These are phyloP conservation scores for Colletotrichum falcatum DNA, from an alignment of 2,329 filamentous ascomycete genomes.

Conservation along the genomic window DNA sequence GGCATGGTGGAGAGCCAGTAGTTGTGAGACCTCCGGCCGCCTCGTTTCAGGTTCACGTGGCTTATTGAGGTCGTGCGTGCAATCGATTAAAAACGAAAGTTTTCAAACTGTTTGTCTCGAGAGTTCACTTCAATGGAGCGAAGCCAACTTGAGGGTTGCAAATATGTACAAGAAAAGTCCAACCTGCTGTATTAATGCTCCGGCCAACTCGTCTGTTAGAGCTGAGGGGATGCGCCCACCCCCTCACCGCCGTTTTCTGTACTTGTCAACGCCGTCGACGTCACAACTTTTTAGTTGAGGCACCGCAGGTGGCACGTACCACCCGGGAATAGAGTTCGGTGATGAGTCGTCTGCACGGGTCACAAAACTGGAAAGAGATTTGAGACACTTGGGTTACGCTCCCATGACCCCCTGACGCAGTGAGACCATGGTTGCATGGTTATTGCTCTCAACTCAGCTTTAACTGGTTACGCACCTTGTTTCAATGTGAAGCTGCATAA, in stretches of 20 bases:
- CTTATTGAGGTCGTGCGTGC: background rate
- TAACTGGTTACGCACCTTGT: conserved; percentile 15
- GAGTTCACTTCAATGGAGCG: background rate
- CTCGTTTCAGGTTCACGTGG: conserved; percentile 7
- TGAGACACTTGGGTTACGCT: conserved; percentile 6
- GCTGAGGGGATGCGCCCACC: background rate
- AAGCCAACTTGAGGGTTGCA: background rate
- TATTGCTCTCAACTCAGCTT: background rate
- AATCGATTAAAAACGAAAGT: too few relatives aligned
- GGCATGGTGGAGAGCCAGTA: conserved; percentile 2
- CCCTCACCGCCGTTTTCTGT: background rate
- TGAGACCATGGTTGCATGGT: conserved; percentile 3
- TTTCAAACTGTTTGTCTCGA: too few relatives aligned
- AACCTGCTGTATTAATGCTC: background rate
- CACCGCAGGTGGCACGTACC: conserved; percentile 28
- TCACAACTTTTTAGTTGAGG: conserved; percentile 10
- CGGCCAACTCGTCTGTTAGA: background rate
- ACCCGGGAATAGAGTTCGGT: conserved; percentile 26
- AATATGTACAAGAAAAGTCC: background rate
- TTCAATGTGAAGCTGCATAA: background rate
- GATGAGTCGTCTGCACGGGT: background rate
- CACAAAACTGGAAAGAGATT: background rate
- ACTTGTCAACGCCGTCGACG: conserved; percentile 14
- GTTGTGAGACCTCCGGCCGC: background rate
- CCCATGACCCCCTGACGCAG: conserved; percentile 8